Base-by-base conservation (phyloP, 2,329 filamentous ascomycete genomes). In the Aureobasidium sp. region DNA sequence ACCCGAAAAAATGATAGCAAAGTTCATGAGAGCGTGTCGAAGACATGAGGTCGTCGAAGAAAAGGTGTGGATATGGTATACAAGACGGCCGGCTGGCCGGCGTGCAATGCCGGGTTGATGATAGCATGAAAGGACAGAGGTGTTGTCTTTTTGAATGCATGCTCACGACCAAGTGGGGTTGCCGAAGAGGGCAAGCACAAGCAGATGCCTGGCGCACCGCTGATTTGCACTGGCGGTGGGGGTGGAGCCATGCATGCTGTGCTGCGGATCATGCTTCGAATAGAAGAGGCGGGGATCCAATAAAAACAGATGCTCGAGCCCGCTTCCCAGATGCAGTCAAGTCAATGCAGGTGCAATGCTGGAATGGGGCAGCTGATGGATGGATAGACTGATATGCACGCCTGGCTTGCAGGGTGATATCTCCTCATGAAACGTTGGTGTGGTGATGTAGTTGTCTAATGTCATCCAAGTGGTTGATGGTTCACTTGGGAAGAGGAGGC, bases 401-500 rank as follows among this genome's bases (percentile, higher is more conserved):
- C 31, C 37, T 60, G 27, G 42, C 42, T 42, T 27, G 40, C 42
- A 47, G 29, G 8, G 29, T 31, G 22, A 33, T 42, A 33, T 37
- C 44, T 50, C 33, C 33, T 60, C 33, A 22, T 49, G 44, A 49
- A 60, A 60, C 31, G 54, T 45, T 59, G 44, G 44, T 39, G 33
- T 27, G 15, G 31, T 49, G 60, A 57, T 35, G 39, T 33, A 52
- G 42, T 24, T 42, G 49, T 42, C 33, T 12, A 5, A 15, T 22
- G 15, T 57, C 31, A 33, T 50, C 35, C 44, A 22, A 37, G 40
- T 47, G 57, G 3, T 33, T 29, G 35, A 31, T 45, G 11, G 14
- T 50, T 60, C 57, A 60, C 57, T 60, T 73, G 29, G 77, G 77
- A 42, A 78, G 71, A 37, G 76, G 76, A 66, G 77, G 77, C 50